Conservation (phyloP, 768 basidiomycete species). For the Amanita exitialis region DNA sequence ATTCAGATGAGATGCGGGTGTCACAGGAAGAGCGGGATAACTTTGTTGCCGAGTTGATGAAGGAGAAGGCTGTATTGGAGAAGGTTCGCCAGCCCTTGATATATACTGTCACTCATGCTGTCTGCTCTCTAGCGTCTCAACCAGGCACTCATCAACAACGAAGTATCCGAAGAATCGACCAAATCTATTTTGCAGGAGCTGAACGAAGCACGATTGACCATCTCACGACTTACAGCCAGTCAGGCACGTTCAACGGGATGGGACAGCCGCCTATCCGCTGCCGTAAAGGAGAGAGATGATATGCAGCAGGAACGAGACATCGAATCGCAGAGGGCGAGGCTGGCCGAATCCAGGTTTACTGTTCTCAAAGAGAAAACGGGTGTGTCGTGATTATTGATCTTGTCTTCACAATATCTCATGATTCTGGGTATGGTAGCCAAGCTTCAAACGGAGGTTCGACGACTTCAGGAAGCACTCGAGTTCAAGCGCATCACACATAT, state of each 20-base stretch:
- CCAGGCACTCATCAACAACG: conserved; percentile 72
- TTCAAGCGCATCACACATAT: conserved; percentile 47
- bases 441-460: conserved; percentile 55
- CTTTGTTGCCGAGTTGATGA: conserved; percentile 25
- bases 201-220: conserved; percentile 57
- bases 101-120: background rate
- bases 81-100: conserved; percentile 29
- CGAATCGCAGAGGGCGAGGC: conserved; percentile 53
- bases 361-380: conserved; percentile 61
- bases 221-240: conserved; percentile 59
- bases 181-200: conserved; percentile 66
- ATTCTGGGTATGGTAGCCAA: conserved; percentile 35
- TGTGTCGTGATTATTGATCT: conserved; percentile 18
- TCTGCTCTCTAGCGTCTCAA: conserved; percentile 47
- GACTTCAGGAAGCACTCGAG: conserved; percentile 55
- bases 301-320: conserved; percentile 73
- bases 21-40: conserved; percentile 22
- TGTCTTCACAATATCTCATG: background rate
- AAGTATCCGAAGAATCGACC: conserved; percentile 72
- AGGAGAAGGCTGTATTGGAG: conserved; percentile 54
- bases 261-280: conserved; percentile 53
- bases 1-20: conserved; percentile 12
- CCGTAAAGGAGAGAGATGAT: conserved; percentile 75
- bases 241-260: conserved; percentile 63
- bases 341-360: conserved; percentile 57